Conservation (phyloP, 176 grass and related monocot genomes). For the Zea mays region Zm-B73-REFERENCE-NAM-5.0 NC_050098.1:28741001-28741500, state of each 20-base stretch:
- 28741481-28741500: slow-evolving; percentile 35
- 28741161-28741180: too few relatives aligned
- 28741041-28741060: neutral
- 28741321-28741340: neutral
- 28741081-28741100: too few relatives aligned
- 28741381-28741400: slow-evolving; percentile 35
- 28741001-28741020: slow-evolving; percentile 6
- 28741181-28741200: neutral
- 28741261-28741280: neutral
- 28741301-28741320: neutral
- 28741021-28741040: neutral
- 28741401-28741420: neutral
- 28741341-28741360: slow-evolving; percentile 13
- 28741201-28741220: slow-evolving; percentile 1
- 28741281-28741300: neutral
- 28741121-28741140: too few relatives aligned
- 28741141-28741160: too few relatives aligned
- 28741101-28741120: too few relatives aligned
- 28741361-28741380: neutral
- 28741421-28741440: slow-evolving; percentile 40
- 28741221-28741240: slow-evolving; percentile 27
- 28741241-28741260: neutral
- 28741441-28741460: neutral
- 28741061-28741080: neutral
- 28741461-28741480: slow-evolving; percentile 36